Evolutionary conservation across 2,329 filamentous ascomycete species (phyloP).

Genomic region (Trichoderma arundinaceum): DNA sequence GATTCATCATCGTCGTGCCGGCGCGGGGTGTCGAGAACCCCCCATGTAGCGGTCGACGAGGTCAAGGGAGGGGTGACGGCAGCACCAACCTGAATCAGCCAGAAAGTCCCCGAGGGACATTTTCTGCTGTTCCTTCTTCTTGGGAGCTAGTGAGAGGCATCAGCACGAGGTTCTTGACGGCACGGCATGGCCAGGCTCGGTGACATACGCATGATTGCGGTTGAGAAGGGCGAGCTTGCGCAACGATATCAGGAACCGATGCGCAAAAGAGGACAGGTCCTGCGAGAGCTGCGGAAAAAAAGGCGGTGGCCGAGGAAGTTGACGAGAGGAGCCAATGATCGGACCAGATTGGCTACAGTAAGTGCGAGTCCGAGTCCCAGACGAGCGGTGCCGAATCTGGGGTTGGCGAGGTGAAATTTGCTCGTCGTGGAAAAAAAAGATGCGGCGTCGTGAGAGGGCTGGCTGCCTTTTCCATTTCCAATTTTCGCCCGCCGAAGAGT

Average conservation of each 20-base stretch:
- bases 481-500: slow-evolving; percentile 52
- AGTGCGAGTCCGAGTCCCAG: slow-evolving; percentile 42
- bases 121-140: slow-evolving; percentile 93
- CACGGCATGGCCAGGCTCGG: slow-evolving; percentile 28
- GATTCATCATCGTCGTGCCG: slow-evolving; percentile 40
- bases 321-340: slow-evolving; percentile 28
- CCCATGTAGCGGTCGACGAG: slow-evolving; percentile 35
- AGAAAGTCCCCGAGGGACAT: slow-evolving; percentile 98
- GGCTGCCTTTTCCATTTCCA: slow-evolving; percentile 45
- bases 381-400: slow-evolving; percentile 50
- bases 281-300: slow-evolving; percentile 13
- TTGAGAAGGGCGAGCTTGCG: slow-evolving; percentile 53
- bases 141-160: slow-evolving; percentile 68
- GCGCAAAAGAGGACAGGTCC: slow-evolving; percentile 43
- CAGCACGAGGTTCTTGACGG: slow-evolving; percentile 25
- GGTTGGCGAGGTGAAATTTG: slow-evolving; percentile 53
- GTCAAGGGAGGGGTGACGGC: slow-evolving; percentile 35
- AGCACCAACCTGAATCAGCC: slow-evolving; percentile 78
- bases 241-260: slow-evolving; percentile 50
- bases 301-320: slow-evolving; percentile 26
- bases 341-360: slow-evolving; percentile 34
- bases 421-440: slow-evolving; percentile 49
- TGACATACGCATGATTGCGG: slow-evolving; percentile 67
- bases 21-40: slow-evolving; percentile 35
- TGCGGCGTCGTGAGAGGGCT: slow-evolving; percentile 47